Conservation (phyloP, 2,329 filamentous ascomycete genomes). For the Zymoseptoria brevis region DNA sequence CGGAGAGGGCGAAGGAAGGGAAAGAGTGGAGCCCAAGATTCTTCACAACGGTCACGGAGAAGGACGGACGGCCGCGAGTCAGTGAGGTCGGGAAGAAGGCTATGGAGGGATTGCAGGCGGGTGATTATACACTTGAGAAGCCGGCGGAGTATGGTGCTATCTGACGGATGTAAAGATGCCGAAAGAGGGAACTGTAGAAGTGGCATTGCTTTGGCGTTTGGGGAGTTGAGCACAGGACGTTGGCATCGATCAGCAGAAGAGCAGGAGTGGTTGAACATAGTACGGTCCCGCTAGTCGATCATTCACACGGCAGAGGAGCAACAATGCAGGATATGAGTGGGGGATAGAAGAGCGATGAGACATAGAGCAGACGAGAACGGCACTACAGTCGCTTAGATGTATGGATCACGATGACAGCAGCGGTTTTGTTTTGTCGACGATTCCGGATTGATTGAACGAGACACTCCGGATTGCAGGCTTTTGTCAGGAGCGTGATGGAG, state of each 20-base stretch:
- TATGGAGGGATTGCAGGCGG: conserved; percentile 48
- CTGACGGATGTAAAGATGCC: conserved; percentile 5
- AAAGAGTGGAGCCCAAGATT: conserved; percentile 78
- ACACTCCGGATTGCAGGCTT: too few relatives aligned
- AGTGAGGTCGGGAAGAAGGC: conserved; percentile 54
- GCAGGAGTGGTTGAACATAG: neutral
- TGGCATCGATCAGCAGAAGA: neutral
- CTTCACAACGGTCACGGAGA: conserved; percentile 60
- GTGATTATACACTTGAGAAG: conserved; percentile 42
- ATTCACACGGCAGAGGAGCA: neutral
- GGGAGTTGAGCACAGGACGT: neutral
- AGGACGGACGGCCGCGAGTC: conserved; percentile 54
- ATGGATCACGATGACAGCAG: neutral
- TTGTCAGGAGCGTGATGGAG: too few relatives aligned
- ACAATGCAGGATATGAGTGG: neutral
- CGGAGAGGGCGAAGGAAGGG: conserved; percentile 63
- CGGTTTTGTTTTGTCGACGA: too few relatives aligned
- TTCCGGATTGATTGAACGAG: too few relatives aligned
- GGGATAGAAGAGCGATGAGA: neutral
- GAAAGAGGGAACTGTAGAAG: neutral
- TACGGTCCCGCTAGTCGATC: neutral
- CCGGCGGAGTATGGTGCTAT: conserved; percentile 34
- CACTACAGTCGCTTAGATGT: neutral
- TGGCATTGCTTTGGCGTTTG: neutral
- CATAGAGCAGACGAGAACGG: neutral